A percentile compares a stretch with the other conserved stretches of the same genome.
phyloP scores from a whole-genome alignment of 1,139 yeast species.

The Debaryomyces fabryi region DNA sequence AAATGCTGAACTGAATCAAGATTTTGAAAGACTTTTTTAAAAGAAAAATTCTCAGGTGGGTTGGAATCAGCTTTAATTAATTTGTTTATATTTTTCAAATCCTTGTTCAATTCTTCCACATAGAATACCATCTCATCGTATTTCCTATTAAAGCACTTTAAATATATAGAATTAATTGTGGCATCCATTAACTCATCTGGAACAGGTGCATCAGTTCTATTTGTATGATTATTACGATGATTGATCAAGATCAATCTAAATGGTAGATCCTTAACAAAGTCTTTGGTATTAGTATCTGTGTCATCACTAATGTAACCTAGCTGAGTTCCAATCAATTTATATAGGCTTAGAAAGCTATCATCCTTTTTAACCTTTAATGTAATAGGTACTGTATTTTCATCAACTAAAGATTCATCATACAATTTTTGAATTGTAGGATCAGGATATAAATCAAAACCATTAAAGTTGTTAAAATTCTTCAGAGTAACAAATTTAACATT shows the following conservation, averaged over 20 bases:
- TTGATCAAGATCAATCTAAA: constrained; percentile 68
- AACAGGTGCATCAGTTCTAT: constrained; percentile 62
- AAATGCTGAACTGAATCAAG: constrained; percentile 16
- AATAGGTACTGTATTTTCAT: constrained; percentile 53
- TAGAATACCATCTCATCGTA: constrained; percentile 51
- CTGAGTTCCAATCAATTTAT: constrained; percentile 49
- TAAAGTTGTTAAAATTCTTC: constrained; percentile 56
- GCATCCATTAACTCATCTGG: constrained; percentile 34
- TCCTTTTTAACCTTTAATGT: constrained; percentile 60
- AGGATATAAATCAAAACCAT: constrained; percentile 80
- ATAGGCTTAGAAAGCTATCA: constrained; percentile 54
- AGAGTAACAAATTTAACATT: constrained; percentile 58
- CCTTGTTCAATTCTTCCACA: constrained; percentile 47
- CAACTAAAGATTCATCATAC: constrained; percentile 51
- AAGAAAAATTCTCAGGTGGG: constrained; percentile 28
- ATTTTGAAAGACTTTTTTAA: constrained; percentile 25
- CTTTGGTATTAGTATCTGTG: constrained; percentile 13
- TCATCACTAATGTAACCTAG: constrained; percentile 33
- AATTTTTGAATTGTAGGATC: constrained; percentile 50
- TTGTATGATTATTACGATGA: constrained; percentile 73
- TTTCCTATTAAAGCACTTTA: constrained; percentile 41
- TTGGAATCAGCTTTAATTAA: constrained; percentile 10
- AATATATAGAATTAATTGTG: constrained; percentile 42
- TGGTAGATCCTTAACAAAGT: constrained; percentile 29
- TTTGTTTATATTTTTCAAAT: constrained; percentile 27